A percentile compares a stretch with the other conserved stretches of the same genome.
These are phyloP conservation scores for Cephalotrichum gorgonifer DNA, from an alignment of 2,329 filamentous ascomycete species.

Conservation along the genomic window DNA sequence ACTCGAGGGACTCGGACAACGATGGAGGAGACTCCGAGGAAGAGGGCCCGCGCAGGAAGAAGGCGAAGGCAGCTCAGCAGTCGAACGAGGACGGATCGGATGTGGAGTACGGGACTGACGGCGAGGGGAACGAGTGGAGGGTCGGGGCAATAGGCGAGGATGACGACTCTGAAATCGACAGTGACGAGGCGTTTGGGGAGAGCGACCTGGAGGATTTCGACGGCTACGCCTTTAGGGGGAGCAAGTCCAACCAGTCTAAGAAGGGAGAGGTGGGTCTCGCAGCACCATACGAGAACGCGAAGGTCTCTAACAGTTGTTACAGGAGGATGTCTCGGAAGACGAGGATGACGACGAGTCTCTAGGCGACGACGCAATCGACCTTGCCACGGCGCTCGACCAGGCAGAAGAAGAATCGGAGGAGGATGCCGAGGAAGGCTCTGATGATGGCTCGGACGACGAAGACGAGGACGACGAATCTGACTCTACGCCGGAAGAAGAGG, in stretches of 20 bases:
- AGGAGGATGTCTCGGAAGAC: conserved; percentile 48
- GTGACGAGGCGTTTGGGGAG: conserved; percentile 74
- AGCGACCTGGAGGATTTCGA: conserved; percentile 82
- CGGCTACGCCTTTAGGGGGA: conserved; percentile 51
- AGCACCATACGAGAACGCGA: neutral
- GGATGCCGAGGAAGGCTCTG: conserved; percentile 29
- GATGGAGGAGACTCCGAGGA: conserved; percentile 40
- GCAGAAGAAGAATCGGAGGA: conserved; percentile 39
- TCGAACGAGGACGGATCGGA: conserved; percentile 36
- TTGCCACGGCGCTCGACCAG: conserved; percentile 46
- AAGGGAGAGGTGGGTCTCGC: conserved; percentile 15
- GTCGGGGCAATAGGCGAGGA: conserved; percentile 55
- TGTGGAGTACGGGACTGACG: conserved; percentile 69
- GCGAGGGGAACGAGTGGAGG: conserved; percentile 77
- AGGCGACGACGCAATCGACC: conserved; percentile 48
- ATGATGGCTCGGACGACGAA: conserved; percentile 27
- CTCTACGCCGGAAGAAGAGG: conserved; percentile 21
- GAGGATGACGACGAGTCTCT: conserved; percentile 44
- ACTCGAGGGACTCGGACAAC: conserved; percentile 14
- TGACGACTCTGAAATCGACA: conserved; percentile 55
- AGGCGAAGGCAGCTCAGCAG: conserved; percentile 29
- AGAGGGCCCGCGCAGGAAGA: conserved; percentile 32
- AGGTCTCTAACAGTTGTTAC: conserved; percentile 4
- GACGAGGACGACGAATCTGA: conserved; percentile 34
- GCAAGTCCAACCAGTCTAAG: conserved; percentile 26